Percentiles rank a stretch among this genome's conserved stretches.
Conservation (phyloP, 495 filamentous ascomycete species). For the Daldinia concentrica region DNA sequence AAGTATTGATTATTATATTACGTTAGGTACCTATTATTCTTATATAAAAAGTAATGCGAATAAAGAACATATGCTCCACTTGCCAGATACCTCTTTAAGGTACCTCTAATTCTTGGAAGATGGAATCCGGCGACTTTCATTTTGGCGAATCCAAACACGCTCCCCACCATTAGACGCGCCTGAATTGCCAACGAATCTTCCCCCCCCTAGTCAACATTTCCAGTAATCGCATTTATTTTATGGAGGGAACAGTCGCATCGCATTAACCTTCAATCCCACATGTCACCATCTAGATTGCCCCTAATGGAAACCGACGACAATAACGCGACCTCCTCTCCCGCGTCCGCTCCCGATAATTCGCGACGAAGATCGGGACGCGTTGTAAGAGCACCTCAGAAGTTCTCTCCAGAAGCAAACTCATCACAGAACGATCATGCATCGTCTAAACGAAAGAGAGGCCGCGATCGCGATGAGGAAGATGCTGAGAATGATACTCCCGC, state of each 20-base stretch:
- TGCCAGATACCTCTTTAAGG: neutral
- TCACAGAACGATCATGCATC: slow-evolving; percentile 42
- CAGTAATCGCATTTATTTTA: slow-evolving; percentile 20
- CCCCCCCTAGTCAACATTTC: slow-evolving; percentile 24
- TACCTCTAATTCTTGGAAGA: neutral
- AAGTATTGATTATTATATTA: neutral
- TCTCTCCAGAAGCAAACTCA: slow-evolving; percentile 58
- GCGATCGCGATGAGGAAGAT: slow-evolving; percentile 58
- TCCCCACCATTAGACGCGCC: slow-evolving; percentile 41
- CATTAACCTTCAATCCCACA: slow-evolving; percentile 35
- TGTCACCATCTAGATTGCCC: slow-evolving; percentile 52
- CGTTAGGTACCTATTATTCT: no score
- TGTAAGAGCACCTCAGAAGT: slow-evolving; percentile 75
- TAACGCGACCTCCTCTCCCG: slow-evolving; percentile 63
- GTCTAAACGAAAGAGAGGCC: slow-evolving; percentile 65
- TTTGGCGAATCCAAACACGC: slow-evolving; percentile 42
- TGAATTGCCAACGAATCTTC: slow-evolving; percentile 32
- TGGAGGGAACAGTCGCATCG: slow-evolving; percentile 38
- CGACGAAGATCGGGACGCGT: slow-evolving; percentile 85
- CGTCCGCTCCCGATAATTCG: slow-evolving; percentile 52
- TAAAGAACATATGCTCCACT: neutral
- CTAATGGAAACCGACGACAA: slow-evolving; percentile 69
- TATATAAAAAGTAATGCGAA: neutral
- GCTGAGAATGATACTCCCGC: slow-evolving; percentile 66
- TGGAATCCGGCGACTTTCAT: slow-evolving; percentile 8